A percentile compares a stretch with the other conserved stretches of the same genome.
Conservation (phyloP, 768 basidiomycete genomes). For the Tricholoma sp. region DNA sequence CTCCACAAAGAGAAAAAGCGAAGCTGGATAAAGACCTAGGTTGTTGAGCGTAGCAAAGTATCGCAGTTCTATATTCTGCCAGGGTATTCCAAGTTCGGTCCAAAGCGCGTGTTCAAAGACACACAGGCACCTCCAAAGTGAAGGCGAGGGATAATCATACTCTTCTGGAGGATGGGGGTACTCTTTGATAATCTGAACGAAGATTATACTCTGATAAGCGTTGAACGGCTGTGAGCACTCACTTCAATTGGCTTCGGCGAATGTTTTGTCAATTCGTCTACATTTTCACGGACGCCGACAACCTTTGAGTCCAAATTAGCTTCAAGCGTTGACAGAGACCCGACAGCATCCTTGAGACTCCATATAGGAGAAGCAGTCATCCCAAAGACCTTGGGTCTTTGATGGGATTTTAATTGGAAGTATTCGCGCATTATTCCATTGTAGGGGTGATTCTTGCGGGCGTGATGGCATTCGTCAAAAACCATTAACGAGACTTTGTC, state of each 20-base stretch:
- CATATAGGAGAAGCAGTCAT: conserved; percentile 91
- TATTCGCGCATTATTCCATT: conserved; percentile 75
- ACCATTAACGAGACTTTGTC: conserved; percentile 64
- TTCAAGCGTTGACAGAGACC: conserved; percentile 62
- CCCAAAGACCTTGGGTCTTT: conserved; percentile 83
- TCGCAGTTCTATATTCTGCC: conserved; percentile 56
- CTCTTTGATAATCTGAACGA: conserved; percentile 47
- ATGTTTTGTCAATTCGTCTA: conserved; percentile 57
- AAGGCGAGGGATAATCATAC: conserved; percentile 54
- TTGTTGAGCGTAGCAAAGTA: conserved; percentile 57
- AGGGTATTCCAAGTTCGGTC: conserved; percentile 50
- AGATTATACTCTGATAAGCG: not conserved
- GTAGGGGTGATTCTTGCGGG: conserved; percentile 71
- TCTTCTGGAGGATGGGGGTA: conserved; percentile 47
- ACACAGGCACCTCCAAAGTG: conserved; percentile 31
- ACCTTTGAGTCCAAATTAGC: conserved; percentile 69
- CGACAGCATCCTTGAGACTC: conserved; percentile 65
- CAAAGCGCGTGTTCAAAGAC: conserved; percentile 37
- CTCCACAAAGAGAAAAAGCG: conserved; percentile 63
- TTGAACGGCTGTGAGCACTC: conserved; percentile 11
- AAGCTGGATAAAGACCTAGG: conserved; percentile 72
- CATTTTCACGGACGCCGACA: conserved; percentile 66
- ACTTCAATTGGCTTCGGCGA: conserved; percentile 68
- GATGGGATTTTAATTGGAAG: conserved; percentile 33
- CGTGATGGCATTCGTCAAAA: conserved; percentile 82